A percentile compares a stretch with the other conserved stretches of the same genome.
phyloP scores from a whole-genome alignment of 1,139 yeast species.

The Debaryomyces singareniensis region DNA sequence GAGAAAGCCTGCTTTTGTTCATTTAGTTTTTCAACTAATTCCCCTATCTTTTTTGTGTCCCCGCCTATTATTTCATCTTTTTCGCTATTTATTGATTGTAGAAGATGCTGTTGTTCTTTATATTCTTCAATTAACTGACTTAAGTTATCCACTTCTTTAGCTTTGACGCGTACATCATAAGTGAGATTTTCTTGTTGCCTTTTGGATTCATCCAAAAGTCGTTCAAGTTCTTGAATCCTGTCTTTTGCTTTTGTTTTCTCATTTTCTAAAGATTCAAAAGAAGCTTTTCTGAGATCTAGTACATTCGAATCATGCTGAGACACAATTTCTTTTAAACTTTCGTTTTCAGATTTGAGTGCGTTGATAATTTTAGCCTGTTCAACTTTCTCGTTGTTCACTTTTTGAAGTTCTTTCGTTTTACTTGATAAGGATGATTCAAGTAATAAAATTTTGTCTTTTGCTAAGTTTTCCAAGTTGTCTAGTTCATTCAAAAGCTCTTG shows the following conservation, averaged over 20 bases:
- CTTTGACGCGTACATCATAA: slow-evolving; percentile 10
- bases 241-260: slow-evolving; percentile 11
- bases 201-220: slow-evolving; percentile 13
- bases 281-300: slow-evolving; percentile 5
- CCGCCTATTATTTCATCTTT: slow-evolving; percentile 20
- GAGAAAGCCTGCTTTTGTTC: slow-evolving; percentile 8
- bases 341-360: slow-evolving; percentile 5
- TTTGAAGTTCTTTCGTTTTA: slow-evolving; percentile 4
- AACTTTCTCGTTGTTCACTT: slow-evolving; percentile 9
- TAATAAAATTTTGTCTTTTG: slow-evolving; percentile 15
- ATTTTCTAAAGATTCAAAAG: slow-evolving; percentile 8
- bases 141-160: slow-evolving; percentile 10
- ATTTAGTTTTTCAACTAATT: slow-evolving; percentile 16
- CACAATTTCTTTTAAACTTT: slow-evolving; percentile 9
- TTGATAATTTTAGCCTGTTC: slow-evolving; percentile 10
- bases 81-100: slow-evolving; percentile 9
- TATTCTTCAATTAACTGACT: slow-evolving; percentile 7
- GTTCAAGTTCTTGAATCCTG: slow-evolving; percentile 12
- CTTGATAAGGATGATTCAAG: slow-evolving; percentile 13
- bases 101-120: slow-evolving; percentile 5
- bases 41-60: slow-evolving; percentile 18
- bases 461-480: slow-evolving; percentile 16
- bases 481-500: slow-evolving; percentile 17
- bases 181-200: slow-evolving; percentile 15
- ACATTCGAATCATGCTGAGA: slow-evolving; percentile 6